phyloP scores from a whole-genome alignment of 345 rosid species.

The Syzygium jambos region DNA sequence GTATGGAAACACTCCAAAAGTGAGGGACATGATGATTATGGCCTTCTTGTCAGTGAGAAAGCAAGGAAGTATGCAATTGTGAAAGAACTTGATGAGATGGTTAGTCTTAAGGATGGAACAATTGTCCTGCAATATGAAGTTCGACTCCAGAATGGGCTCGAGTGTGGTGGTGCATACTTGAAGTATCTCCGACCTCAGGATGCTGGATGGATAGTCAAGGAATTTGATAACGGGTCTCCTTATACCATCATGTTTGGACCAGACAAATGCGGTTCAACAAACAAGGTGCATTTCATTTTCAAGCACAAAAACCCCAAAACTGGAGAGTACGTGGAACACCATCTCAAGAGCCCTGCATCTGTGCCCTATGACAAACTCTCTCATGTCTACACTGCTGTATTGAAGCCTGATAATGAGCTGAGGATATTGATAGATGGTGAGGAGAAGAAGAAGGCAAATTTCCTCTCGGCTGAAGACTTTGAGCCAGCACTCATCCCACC shows the following conservation, averaged over 20 bases:
- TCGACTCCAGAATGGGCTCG: constrained; percentile 41
- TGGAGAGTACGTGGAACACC: constrained; percentile 41
- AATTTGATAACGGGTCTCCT: constrained; percentile 34
- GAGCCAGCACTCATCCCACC: constrained; percentile 45
- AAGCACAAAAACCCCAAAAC: constrained; percentile 47
- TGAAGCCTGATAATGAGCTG: constrained; percentile 31
- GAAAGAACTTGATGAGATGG: constrained; percentile 21
- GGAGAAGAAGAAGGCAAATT: constrained; percentile 35
- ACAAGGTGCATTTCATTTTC: constrained; percentile 55
- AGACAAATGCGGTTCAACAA: constrained; percentile 46
- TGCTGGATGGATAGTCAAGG: constrained; percentile 30
- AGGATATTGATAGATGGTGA: constrained; percentile 41
- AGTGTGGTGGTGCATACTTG: constrained; percentile 57
- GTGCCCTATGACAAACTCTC: constrained; percentile 40
- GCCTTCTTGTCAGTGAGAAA: constrained; percentile 44
- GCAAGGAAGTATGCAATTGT: constrained; percentile 47
- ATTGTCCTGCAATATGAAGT: constrained; percentile 44
- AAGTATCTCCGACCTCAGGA: constrained; percentile 44
- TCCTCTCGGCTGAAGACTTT: constrained; percentile 37
- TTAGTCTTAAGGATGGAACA: constrained; percentile 22
- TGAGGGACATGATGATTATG: constrained; percentile 48
- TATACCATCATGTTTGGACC: constrained; percentile 60
- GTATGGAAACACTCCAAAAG: constrained; percentile 48
- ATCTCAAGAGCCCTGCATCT: constrained; percentile 38
- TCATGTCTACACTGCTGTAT: constrained; percentile 48